Evolutionary conservation across 768 basidiomycete genomes (phyloP), one percentile per base, ranked within the genome.

Genomic region (Tylopilus subfusipes): DNA sequence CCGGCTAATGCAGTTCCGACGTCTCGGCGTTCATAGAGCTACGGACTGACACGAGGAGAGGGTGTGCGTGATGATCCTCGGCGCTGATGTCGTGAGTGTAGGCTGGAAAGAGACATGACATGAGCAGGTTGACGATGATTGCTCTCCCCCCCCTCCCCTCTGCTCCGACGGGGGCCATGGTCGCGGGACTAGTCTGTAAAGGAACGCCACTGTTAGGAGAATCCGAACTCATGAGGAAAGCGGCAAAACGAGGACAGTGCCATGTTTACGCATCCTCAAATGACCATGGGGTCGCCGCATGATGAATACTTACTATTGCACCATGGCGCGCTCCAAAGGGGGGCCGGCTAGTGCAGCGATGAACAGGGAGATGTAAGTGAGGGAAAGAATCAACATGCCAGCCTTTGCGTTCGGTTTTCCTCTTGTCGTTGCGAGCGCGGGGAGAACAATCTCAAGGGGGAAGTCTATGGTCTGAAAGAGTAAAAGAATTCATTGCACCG

Each of bases 361-460:
- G 34, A 45, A 50, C 36, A 57, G 16, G 24, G 57, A 47, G 25
- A 57, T 30, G 34, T 14, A 31, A 2, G 39, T 46, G n/a, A n/a
- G 29, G 16, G 48, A 52, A 12, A 52, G 22, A n/a, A 57, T 14
- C 21, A 51, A 19, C 54, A 63, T 61, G 52, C 11, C 12, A 31
- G 21, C 21, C 16, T 16, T 5, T 25, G n/a, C 18, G 40, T n/a
- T 2, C 14, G 38, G 21, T 18, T 24, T 40, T 38, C 16, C 38
- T 22, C n/a, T 5, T 18, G 31, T 9, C 8, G 27, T 14, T 47
- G 29, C 8, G 44, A 33, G 30, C 6, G 10, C 6, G n/a, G 12
- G 31, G 30, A 16, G 48, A 39, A 7, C 39, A 33, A 3, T 42
- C 3, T 30, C 25, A n/a, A 13, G 9, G 29, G 16, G 14, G 27